These are phyloP conservation scores for Phalaenopsis equestris DNA, from an alignment of 106 monocot genomes.

Conservation along the genomic window DNA sequence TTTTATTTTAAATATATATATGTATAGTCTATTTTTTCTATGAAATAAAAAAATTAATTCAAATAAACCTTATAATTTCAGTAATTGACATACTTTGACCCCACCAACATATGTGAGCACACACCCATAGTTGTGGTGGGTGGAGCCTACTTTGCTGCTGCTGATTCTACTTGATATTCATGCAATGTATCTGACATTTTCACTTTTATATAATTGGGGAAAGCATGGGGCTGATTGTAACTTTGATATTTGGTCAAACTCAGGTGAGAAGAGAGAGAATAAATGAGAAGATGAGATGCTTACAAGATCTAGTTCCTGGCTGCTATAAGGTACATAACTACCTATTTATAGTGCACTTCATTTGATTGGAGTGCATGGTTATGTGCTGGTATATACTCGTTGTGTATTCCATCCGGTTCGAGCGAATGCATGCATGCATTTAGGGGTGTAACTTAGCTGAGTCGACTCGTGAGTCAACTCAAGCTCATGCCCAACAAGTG, in stretches of 20 bases:
- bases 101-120: background rate
- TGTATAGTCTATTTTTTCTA: no score
- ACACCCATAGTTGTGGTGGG: background rate
- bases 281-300: slow-evolving; percentile 49
- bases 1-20: no score
- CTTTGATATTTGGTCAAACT: background rate
- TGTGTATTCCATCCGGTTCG: no score
- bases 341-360: no score
- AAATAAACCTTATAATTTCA: background rate
- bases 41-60: no score
- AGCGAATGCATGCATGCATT: no score
- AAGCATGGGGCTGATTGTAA: background rate
- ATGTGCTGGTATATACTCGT: no score
- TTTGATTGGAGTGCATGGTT: no score
- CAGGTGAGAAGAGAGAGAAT: slow-evolving; percentile 74
- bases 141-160: no score
- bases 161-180: background rate
- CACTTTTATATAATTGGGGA: background rate
- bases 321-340: slow-evolving; percentile 47
- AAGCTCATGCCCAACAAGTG: no score
- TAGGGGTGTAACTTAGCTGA: no score
- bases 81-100: background rate
- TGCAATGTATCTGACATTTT: background rate
- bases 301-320: slow-evolving; percentile 57
- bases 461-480: no score